phyloP scores from a whole-genome alignment of 164 flowering plant genomes.

The Macadamia tetraphylla region DNA sequence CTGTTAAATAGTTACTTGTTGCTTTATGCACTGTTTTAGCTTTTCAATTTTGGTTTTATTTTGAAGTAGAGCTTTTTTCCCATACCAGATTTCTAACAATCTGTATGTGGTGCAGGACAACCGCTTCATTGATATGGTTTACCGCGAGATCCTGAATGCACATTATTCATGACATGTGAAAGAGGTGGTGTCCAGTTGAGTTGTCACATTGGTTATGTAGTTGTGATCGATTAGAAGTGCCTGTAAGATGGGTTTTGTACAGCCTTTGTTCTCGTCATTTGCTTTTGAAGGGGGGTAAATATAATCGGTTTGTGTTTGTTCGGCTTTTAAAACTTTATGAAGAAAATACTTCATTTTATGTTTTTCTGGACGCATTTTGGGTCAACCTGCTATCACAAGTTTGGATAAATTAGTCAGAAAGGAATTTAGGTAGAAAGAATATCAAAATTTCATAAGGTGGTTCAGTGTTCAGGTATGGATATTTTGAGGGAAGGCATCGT shows the following conservation, averaged over 20 bases:
- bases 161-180: constrained; percentile 33
- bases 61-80: background rate
- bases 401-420: too few relatives aligned
- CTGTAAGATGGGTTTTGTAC: constrained; percentile 10
- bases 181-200: background rate
- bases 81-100: background rate
- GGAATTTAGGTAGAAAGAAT: too few relatives aligned
- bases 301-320: too few relatives aligned
- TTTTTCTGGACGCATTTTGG: too few relatives aligned
- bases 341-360: too few relatives aligned
- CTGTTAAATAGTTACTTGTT: background rate
- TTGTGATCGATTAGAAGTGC: constrained; percentile 4
- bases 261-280: constrained; percentile 1
- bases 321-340: too few relatives aligned
- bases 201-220: constrained; percentile 2
- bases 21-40: background rate
- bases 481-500: too few relatives aligned
- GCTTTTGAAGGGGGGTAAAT: too few relatives aligned
- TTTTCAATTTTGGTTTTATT: background rate
- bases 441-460: too few relatives aligned
- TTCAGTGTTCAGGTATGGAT: too few relatives aligned
- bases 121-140: constrained; percentile 70
- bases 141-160: constrained; percentile 52
- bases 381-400: too few relatives aligned
- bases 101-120: constrained; percentile 44